These are phyloP conservation scores for Trametes cubensis DNA, from an alignment of 768 basidiomycete genomes.

Conservation along the genomic window DNA sequence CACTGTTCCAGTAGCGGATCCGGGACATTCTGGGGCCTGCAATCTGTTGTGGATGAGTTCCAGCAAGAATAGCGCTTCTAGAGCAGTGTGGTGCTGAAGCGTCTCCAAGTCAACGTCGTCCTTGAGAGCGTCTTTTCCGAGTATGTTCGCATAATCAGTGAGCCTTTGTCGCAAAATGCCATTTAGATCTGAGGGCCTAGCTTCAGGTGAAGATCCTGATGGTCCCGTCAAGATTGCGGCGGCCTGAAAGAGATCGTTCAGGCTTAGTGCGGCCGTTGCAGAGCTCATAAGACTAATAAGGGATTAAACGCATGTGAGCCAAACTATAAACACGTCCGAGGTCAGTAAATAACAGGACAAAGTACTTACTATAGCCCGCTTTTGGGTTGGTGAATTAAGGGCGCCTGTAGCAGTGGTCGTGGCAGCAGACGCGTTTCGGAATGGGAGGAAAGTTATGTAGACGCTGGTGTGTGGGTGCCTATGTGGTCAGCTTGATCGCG, in stretches of 20 bases:
- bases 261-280: not conserved
- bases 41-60: conserved; percentile 51
- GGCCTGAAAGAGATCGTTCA: conserved; percentile 17
- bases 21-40: conserved; percentile 15
- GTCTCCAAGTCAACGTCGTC: conserved; percentile 38
- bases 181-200: conserved; percentile 22
- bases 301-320: not conserved
- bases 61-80: conserved; percentile 54
- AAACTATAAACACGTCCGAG: too few species aligned
- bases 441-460: not conserved
- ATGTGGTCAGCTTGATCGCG: not conserved
- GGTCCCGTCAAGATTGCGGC: conserved; percentile 25
- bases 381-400: too few species aligned
- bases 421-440: too few species aligned
- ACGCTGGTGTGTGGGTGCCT: not conserved
- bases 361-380: too few species aligned
- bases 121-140: not conserved
- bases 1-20: not conserved
- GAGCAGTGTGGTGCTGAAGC: conserved; percentile 56
- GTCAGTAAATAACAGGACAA: too few species aligned
- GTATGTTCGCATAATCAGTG: conserved; percentile 18
- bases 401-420: too few species aligned
- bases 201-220: conserved; percentile 18
- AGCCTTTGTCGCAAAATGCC: conserved; percentile 28
- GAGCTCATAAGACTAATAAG: not conserved